Conservation (phyloP, 164 flowering plant species). For the Vitis riparia region DNA sequence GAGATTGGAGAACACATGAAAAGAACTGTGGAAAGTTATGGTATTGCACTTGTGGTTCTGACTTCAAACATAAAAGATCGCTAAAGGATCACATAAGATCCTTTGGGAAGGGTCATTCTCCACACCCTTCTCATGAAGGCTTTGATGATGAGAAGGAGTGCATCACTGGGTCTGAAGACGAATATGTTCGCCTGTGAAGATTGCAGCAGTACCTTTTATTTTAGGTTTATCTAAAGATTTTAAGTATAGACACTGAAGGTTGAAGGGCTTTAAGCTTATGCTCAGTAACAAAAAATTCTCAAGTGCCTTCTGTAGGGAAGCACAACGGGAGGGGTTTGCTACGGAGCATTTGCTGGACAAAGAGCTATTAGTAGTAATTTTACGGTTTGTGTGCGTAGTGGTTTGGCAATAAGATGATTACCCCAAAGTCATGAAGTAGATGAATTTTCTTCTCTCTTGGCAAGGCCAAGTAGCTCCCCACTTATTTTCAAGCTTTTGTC, state of each 20-base stretch:
- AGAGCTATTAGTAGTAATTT: slow-evolving; percentile 18
- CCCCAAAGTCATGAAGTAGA: slow-evolving; percentile 51
- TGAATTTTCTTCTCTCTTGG: slow-evolving; percentile 50
- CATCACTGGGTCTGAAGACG: slow-evolving; percentile 59
- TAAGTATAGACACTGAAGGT: background rate
- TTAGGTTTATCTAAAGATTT: too few relatives aligned
- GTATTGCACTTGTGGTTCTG: slow-evolving; percentile 82
- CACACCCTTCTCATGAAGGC: slow-evolving; percentile 53
- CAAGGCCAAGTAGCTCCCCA: background rate
- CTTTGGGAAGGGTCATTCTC: slow-evolving; percentile 65
- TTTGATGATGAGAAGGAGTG: slow-evolving; percentile 56
- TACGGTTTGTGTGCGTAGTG: slow-evolving; percentile 2
- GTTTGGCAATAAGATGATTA: slow-evolving; percentile 17
- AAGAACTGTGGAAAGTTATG: slow-evolving; percentile 84
- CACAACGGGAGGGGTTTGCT: slow-evolving; percentile 56
- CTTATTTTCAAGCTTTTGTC: slow-evolving; percentile 3
- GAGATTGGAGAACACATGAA: slow-evolving; percentile 86
- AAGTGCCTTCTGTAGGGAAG: slow-evolving; percentile 10
- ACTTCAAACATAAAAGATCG: slow-evolving; percentile 80
- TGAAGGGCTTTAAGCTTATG: slow-evolving; percentile 37
- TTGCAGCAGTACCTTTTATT: too few relatives aligned
- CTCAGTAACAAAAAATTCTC: slow-evolving; percentile 75
- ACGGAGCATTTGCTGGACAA: slow-evolving; percentile 48
- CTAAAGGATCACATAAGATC: slow-evolving; percentile 78
- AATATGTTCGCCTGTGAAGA: slow-evolving; percentile 14